A percentile compares a stretch with the other conserved stretches of the same genome.
Conservation (phyloP, 805 yeast genomes). For the Cyberlindnera euphorbiae region DNA sequence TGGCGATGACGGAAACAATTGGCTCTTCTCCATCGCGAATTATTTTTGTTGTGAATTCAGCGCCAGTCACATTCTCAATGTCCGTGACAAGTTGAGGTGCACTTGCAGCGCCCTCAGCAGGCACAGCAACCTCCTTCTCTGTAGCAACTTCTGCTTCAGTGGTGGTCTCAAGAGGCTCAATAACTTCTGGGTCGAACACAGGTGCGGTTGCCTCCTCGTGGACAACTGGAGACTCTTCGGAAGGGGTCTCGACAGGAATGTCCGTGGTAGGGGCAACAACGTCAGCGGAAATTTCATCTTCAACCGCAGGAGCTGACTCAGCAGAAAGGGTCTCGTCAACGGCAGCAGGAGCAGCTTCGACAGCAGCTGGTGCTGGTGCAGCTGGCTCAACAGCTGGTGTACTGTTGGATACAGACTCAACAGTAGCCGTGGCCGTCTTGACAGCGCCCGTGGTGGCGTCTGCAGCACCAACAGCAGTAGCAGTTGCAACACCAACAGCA, state of each 20-base stretch:
- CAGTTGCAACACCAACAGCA: constrained; percentile 13
- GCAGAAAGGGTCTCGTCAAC: constrained; percentile 2
- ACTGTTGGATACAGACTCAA: constrained; percentile 1
- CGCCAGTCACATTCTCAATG: constrained; percentile 13
- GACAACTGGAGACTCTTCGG: too few relatives aligned
- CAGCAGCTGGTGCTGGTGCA: constrained; percentile 2
- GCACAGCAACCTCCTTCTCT: neutral
- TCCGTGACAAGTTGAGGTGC: constrained; percentile 1
- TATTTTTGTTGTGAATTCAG: constrained; percentile 12
- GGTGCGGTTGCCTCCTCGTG: too few relatives aligned
- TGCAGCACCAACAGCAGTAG: constrained; percentile 7
- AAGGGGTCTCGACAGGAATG: too few relatives aligned
- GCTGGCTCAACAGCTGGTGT: constrained; percentile 1
- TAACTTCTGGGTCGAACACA: too few relatives aligned
- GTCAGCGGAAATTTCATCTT: neutral
- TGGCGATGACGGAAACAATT: constrained; percentile 10
- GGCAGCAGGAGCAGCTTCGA: constrained; percentile 1
- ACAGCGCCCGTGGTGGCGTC: constrained; percentile 3
- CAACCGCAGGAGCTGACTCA: neutral
- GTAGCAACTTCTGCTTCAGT: neutral
- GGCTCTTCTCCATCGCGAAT: constrained; percentile 12
- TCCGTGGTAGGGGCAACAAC: too few relatives aligned
- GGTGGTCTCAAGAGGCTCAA: too few relatives aligned
- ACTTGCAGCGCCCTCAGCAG: neutral
- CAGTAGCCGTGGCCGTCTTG: constrained; percentile 3